Evolutionary conservation across 495 filamentous ascomycete genomes (phyloP).

Genomic region (Venustampulla echinocandica): DNA sequence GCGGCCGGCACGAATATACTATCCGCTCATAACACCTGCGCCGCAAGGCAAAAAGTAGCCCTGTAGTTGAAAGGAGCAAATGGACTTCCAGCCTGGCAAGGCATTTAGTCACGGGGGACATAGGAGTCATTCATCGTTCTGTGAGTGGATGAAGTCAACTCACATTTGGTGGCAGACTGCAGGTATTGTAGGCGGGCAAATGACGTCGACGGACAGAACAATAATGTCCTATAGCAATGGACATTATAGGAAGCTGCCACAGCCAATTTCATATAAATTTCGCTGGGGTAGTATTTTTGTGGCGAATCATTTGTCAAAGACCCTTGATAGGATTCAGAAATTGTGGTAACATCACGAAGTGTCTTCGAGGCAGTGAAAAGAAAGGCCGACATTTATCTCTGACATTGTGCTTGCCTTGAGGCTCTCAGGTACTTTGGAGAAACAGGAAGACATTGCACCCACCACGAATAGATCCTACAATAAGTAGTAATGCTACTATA

Average conservation of each 20-base stretch:
- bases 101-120: conserved; percentile 16
- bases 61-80: conserved; percentile 4
- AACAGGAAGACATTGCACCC: background rate
- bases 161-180: conserved; percentile 1
- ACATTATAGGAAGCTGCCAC: conserved; percentile 9
- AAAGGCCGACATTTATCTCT: background rate
- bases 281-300: conserved; percentile 11
- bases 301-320: conserved; percentile 18
- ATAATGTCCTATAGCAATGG: background rate
- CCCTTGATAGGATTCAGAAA: conserved; percentile 1
- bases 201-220: conserved; percentile 2
- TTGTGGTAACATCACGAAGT: conserved; percentile 5
- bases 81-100: conserved; percentile 5
- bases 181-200: conserved; percentile 4
- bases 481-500: too few species aligned
- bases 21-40: background rate
- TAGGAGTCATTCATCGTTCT: conserved; percentile 5
- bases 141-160: conserved; percentile 4
- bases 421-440: conserved; percentile 1
- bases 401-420: conserved; percentile 12
- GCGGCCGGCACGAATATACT: too few species aligned
- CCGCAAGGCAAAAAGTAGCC: conserved; percentile 4
- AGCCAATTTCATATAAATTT: conserved; percentile 7
- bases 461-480: too few species aligned
- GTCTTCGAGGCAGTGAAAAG: background rate